Evolutionary conservation across 2,329 filamentous ascomycete genomes (phyloP).

Genomic region (Claviceps africana): DNA sequence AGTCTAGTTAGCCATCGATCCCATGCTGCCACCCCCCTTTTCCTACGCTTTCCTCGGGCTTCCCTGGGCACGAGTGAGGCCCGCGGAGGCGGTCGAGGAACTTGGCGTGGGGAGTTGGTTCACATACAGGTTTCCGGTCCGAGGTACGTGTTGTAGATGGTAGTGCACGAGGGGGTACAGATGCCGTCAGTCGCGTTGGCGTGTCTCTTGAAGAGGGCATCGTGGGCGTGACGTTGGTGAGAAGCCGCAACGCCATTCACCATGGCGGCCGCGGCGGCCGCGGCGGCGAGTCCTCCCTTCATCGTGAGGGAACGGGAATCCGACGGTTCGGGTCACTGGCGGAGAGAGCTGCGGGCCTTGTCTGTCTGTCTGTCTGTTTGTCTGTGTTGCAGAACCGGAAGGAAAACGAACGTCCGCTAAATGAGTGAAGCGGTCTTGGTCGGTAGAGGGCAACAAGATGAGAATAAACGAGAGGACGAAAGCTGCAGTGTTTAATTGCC

Average conservation of each 20-base stretch:
- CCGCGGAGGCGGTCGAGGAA: no score
- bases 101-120: background rate
- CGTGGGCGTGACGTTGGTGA: conserved; percentile 50
- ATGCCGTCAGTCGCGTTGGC: conserved; percentile 25
- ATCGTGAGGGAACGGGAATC: conserved; percentile 37
- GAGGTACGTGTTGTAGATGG: conserved; percentile 57
- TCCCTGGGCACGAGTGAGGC: no score
- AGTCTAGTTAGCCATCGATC: no score
- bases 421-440: conserved; percentile 69
- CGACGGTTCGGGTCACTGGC: background rate
- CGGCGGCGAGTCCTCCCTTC: conserved; percentile 58
- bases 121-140: conserved; percentile 51
- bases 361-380: no score
- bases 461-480: conserved; percentile 34
- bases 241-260: conserved; percentile 41
- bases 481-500: conserved; percentile 24
- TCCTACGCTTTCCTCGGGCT: no score
- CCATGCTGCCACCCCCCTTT: no score
- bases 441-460: conserved; percentile 10
- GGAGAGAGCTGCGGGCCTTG: background rate
- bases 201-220: conserved; percentile 44
- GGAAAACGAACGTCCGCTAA: conserved; percentile 66
- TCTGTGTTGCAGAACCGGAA: conserved; percentile 1
- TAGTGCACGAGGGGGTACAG: conserved; percentile 53
- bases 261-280: conserved; percentile 48